Evolutionary conservation across 305 asterid species (phyloP), one percentile per base, ranked within the genome.

Genomic region (Fraxinus greggii): DNA sequence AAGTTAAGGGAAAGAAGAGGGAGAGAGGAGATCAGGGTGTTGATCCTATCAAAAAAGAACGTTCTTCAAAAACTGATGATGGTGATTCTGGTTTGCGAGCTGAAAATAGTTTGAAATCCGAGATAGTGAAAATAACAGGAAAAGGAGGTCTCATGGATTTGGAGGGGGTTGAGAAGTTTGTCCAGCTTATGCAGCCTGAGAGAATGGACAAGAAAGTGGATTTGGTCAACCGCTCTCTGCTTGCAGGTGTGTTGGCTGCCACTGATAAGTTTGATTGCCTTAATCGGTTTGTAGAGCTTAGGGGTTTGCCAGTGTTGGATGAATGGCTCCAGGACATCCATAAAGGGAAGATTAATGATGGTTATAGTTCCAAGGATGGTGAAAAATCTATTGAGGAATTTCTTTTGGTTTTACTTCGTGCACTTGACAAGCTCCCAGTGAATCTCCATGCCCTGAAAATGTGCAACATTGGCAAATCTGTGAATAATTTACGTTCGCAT

Each of bases 401-500:
- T 89, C 88, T 93, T 69, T 85, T 91, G 87, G 86, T 88, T 83
- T 88, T 90, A 77, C 97, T 93, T 80, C 89, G 90, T 77, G 95
- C 97, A 65, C 92, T 93, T 75, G 97, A 90, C 79, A 93, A 85
- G 80, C 92, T 93, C 56, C 97, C 97, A 26, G 93, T 93, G 81
- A 89, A 92, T 84, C 96, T 93, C 75, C 87, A 88, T 69, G 97
- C 95, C 78, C 89, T 92, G 74, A 91, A 93, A 76, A 90, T 86
- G 90, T 92, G 97, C 87, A 89, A 90, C 85, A 92, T 93, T 80
- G 97, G 97, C 45, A 92, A 84, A 86, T 92, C 97, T 36, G 97
- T 93, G 76, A 93, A 93, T 88, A 91, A 89, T 84, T 86, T 93
- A 80, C 86, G 97, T 23, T 86, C 90, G 2, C 94, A 93, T 78